These are phyloP conservation scores for Trametes punicea DNA, from an alignment of 768 basidiomycete genomes.

Conservation along the genomic window DNA sequence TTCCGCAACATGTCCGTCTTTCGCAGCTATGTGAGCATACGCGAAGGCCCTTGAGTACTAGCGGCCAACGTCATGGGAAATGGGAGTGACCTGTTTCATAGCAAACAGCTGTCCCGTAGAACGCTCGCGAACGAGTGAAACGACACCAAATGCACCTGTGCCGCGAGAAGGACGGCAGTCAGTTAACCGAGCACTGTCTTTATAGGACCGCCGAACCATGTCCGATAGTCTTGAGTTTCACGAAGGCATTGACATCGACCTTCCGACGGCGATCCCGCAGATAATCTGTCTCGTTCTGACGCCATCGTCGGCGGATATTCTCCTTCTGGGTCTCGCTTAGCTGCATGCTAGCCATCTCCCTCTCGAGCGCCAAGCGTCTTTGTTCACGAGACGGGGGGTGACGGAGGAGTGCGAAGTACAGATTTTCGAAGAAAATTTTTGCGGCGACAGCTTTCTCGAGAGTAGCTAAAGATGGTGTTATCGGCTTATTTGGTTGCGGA, in stretches of 20 bases:
- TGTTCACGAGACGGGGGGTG: conserved; percentile 85
- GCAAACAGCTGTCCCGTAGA: conserved; percentile 79
- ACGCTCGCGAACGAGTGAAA: conserved; percentile 85
- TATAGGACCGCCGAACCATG: conserved; percentile 59
- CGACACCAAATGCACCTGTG: conserved; percentile 92
- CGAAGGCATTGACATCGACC: conserved; percentile 82
- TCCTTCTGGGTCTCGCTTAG: conserved; percentile 71
- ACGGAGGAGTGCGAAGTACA: conserved; percentile 82
- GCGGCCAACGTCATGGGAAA: conserved; percentile 9
- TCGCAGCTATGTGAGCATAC: conserved; percentile 49
- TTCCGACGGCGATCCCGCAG: conserved; percentile 80
- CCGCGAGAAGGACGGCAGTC: conserved; percentile 15
- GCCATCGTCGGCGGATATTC: conserved; percentile 69
- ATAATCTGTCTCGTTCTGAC: conserved; percentile 86
- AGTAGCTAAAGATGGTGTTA: conserved; percentile 85
- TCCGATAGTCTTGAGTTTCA: conserved; percentile 90
- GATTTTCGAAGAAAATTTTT: conserved; percentile 91
- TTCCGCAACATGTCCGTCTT: conserved; percentile 93
- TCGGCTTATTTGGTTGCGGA: conserved; percentile 48
- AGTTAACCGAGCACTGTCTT: conserved; percentile 22
- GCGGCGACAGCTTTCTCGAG: conserved; percentile 92
- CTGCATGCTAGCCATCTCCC: conserved; percentile 74
- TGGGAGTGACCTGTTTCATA: conserved; percentile 82
- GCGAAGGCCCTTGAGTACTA: neutral
- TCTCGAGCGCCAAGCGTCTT: conserved; percentile 82